Base-by-base conservation (phyloP, 495 filamentous ascomycete species). In the Astrocystis sublimbata region DNA sequence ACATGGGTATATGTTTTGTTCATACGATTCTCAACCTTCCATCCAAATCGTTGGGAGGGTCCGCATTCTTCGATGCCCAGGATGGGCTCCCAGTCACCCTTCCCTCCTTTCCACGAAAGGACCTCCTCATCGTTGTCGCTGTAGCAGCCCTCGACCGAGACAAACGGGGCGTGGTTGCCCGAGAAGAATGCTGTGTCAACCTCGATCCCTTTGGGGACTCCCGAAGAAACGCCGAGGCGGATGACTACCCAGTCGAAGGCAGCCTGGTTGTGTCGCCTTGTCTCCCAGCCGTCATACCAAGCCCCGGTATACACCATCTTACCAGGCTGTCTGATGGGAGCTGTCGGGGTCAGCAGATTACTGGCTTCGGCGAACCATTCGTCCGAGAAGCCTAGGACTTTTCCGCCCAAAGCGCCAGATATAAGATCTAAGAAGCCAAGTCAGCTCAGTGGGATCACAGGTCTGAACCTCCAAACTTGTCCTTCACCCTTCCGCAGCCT, bases 271-370 rank as follows among this genome's bases (percentile, higher is more conserved):
- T 96, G 93, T 49, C 93, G 81, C 15, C 92, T 83, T 2, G 92
- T 96, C 74, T 97, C 93, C 93, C 92, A 97, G 24, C 92, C 92
- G 71, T 97, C 92, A 73, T 92, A 96, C 93, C 93, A 97, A 23
- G 91, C 90, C 62, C 92, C 92, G 9, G 91, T 84, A 69, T 88
- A 86, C 50, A 92, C 86, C 81, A 93, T 96, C 74, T 92, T 86
- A 59, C 91, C 92, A 0, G 88, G 87, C 64, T 89, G 86, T 62
- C 85, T 83, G 68, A 96, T 84, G 4, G 93, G 90, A 3, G 89
- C 77, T 0, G 84, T 85, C 1, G 90, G 89, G 15, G 84, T 93
- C 55, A 92, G 76, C 65, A 96, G 85, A 75, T 96, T 96, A 36
- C 79, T 76, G 10, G 92, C 92, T 36, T 86, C 84, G 63, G 92